Conservation (phyloP, 2,329 filamentous ascomycete species). For the Paracorniculantispora psalliotae region DNA sequence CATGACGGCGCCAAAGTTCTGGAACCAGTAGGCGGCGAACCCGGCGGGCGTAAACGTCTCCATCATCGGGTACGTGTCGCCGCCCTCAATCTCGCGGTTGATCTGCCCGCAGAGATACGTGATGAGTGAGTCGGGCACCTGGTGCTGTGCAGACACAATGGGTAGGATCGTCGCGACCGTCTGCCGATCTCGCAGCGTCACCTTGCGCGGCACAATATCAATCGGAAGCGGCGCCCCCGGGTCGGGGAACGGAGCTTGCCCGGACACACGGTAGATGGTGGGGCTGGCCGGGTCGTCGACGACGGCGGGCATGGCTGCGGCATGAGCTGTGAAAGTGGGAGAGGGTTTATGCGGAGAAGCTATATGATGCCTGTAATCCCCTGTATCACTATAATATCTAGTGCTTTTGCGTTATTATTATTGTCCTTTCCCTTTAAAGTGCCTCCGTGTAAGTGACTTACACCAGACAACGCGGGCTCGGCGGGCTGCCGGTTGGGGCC, state of each 20-base stretch:
- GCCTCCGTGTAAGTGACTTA: not conserved
- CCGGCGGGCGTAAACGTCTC: constrained; percentile 67
- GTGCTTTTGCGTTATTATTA: not conserved
- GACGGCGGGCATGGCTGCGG: constrained; percentile 64
- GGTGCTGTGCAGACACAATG: constrained; percentile 62
- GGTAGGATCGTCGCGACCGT: constrained; percentile 81
- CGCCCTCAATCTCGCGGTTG: constrained; percentile 86
- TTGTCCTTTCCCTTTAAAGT: not conserved
- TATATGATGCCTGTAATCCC: not conserved
- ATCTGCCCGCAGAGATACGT: constrained; percentile 77
- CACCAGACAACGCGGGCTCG: not conserved
- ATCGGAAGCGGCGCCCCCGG: constrained; percentile 56
- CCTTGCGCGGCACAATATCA: constrained; percentile 67
- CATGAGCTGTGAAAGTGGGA: not conserved
- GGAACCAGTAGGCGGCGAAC: constrained; percentile 85
- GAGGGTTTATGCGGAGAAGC: not conserved
- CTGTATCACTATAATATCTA: not conserved
- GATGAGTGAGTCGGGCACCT: constrained; percentile 71
- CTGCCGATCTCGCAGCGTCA: constrained; percentile 77
- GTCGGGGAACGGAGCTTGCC: constrained; percentile 59
- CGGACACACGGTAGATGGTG: constrained; percentile 65
- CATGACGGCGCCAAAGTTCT: constrained; percentile 86
- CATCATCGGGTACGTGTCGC: constrained; percentile 87
- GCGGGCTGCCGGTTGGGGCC: not conserved
- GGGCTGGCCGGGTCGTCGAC: constrained; percentile 70